Evolutionary conservation across 371 early-diverging fungal genomes (phyloP).

Genomic region (Catenaria anguillulae): DNA sequence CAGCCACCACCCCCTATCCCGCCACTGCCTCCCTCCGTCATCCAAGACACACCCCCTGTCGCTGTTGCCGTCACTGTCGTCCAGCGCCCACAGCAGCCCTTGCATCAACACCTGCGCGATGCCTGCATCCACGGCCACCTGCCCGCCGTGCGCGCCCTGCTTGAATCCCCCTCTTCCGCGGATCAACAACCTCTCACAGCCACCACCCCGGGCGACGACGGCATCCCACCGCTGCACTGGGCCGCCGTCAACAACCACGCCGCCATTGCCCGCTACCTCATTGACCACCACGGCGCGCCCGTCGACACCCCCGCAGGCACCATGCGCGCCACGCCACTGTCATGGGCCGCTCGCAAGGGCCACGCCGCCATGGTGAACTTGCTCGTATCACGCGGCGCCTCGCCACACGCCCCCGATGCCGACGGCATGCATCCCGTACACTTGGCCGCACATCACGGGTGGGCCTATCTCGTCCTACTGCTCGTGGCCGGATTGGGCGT

Average conservation of each 20-base stretch:
- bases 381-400: slow-evolving; percentile 44
- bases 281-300: slow-evolving; percentile 33
- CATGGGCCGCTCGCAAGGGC: slow-evolving; percentile 72
- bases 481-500: slow-evolving; percentile 46
- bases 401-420: slow-evolving; percentile 53
- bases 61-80: no score
- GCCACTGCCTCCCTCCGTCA: no score
- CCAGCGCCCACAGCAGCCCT: no score
- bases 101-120: background rate
- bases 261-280: slow-evolving; percentile 52
- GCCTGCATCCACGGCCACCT: slow-evolving; percentile 29
- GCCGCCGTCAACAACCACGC: slow-evolving; percentile 63
- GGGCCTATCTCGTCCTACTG: slow-evolving; percentile 55
- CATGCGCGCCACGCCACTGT: slow-evolving; percentile 30
- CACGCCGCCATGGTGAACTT: slow-evolving; percentile 54
- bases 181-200: no score
- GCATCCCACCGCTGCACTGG: slow-evolving; percentile 61
- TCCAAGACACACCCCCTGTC: no score
- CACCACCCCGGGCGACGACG: slow-evolving; percentile 42
- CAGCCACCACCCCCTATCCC: no score
- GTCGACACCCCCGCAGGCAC: background rate
- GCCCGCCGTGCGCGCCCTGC: slow-evolving; percentile 26
- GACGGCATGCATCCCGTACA: slow-evolving; percentile 82
- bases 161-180: no score
- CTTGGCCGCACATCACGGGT: slow-evolving; percentile 75